Base-by-base conservation (phyloP, 345 rosid species). In the Eucalyptus erythrocorys region DNA sequence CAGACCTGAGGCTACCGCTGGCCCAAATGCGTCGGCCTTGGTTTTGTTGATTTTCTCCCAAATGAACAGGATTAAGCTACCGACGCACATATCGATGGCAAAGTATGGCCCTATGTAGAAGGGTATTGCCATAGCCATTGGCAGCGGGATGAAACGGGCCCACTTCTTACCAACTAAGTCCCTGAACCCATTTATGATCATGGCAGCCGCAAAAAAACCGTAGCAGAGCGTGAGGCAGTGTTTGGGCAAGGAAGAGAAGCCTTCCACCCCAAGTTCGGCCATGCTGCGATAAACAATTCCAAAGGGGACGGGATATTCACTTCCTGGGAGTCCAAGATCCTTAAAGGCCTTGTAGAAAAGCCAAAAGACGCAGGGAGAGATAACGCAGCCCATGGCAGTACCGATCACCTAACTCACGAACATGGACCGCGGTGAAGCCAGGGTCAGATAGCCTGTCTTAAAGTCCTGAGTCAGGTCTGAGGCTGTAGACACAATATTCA, bases 71-170 rank as follows among this genome's bases (percentile, higher is more conserved):
- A 93, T 86, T 88, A 90, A 53, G 37, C 89, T 91, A 45, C 95
- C 95, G 10, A 92, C 53, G 13, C 92, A 93, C 95, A 91, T 92
- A 32, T 93, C 94, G 2, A 93, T 90, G 51, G 95, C 92, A 61
- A 93, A 90, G 90, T 90, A 93, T 6, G 91, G 89, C 55, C 94
- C 94, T 5, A 90, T 22, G 71, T 89, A 92, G 90, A 92, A 92
- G 8, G 95, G 94, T 57, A 89, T 85, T 22, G 92, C 93, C 94
- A 93, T 92, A 30, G 93, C 93, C 94, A 93, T 92, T 17, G 94
- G 94, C 49, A 91, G 79, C 17, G 94, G 95, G 57, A 92, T 85
- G 21, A 82, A 91, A 87, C 53, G 89, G 17, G 91, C 64, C 61
- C 90, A 61, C 10, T 50, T 90, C 12, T 16, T 16, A 0, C 87